phyloP scores from a whole-genome alignment of 2,329 filamentous ascomycete genomes.

The Pseudogymnoascus sp. region DNA sequence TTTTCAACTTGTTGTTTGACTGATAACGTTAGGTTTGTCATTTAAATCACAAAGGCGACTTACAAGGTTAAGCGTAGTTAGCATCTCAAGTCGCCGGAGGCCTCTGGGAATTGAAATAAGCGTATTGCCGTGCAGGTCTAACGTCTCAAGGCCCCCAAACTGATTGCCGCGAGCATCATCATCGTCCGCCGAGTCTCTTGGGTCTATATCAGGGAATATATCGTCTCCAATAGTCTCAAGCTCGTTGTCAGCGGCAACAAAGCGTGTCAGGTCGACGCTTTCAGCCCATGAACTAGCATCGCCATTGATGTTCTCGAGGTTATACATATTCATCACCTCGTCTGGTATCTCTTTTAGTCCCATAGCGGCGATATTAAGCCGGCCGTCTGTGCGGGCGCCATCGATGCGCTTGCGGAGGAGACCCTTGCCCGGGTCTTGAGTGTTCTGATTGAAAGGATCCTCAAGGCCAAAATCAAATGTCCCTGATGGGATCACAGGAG shows the following conservation, averaged over 20 bases:
- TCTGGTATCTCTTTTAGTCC: constrained; percentile 69
- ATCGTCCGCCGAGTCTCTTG: constrained; percentile 51
- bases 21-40: constrained; percentile 28
- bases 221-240: constrained; percentile 64
- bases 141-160: constrained; percentile 71
- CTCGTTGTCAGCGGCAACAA: constrained; percentile 87
- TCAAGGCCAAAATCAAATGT: constrained; percentile 52
- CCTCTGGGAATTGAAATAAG: constrained; percentile 68
- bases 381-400: constrained; percentile 67
- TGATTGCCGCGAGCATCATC: constrained; percentile 64
- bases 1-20: constrained; percentile 75
- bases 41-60: constrained; percentile 24
- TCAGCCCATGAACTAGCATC: constrained; percentile 76
- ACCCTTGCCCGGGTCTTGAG: constrained; percentile 53
- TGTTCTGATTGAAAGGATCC: constrained; percentile 65
- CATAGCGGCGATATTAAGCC: constrained; percentile 82
- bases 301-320: constrained; percentile 59
- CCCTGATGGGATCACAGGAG: constrained; percentile 41
- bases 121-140: constrained; percentile 82
- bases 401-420: constrained; percentile 67
- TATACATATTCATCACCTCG: constrained; percentile 87
- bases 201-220: constrained; percentile 68
- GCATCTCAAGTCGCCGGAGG: constrained; percentile 60
- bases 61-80: constrained; percentile 79
- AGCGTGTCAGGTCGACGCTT: constrained; percentile 75